These are phyloP conservation scores for Stevia rebaudiana DNA, from an alignment of 140 eudicot species.

Conservation along the genomic window DNA sequence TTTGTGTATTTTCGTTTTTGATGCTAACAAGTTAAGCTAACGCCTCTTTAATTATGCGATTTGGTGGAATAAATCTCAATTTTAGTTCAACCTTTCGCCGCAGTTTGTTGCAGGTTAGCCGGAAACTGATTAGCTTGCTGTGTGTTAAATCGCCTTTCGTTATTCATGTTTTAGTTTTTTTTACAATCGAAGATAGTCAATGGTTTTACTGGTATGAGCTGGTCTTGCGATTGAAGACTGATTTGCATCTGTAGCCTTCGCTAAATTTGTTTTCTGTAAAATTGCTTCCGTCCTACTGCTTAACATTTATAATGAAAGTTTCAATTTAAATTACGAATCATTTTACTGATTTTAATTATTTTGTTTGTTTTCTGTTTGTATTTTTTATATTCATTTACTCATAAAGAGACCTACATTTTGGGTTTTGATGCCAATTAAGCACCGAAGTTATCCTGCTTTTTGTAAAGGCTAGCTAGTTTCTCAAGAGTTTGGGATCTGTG, in stretches of 20 bases:
- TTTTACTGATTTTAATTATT: neutral
- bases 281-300: neutral
- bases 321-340: neutral
- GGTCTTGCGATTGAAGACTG: slow-evolving; percentile 15
- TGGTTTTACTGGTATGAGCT: slow-evolving; percentile 16
- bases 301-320: neutral
- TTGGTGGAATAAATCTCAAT: slow-evolving; percentile 8
- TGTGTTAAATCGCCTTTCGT: slow-evolving; percentile 4
- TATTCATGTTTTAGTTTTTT: neutral
- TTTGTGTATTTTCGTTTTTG: slow-evolving; percentile 5
- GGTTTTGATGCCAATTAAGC: slow-evolving; percentile 11
- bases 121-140: neutral
- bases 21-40: slow-evolving; percentile 10
- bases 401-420: slow-evolving; percentile 2
- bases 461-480: neutral
- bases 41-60: neutral
- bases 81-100: slow-evolving; percentile 1
- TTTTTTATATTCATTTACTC: neutral
- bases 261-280: neutral
- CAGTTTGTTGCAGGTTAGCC: slow-evolving; percentile 5
- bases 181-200: neutral
- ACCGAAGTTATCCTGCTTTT: slow-evolving; percentile 7
- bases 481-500: neutral
- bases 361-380: neutral
- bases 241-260: neutral